Evolutionary conservation across 2,329 filamentous ascomycete species (phyloP).

Genomic region (Bipolaris zeicola): DNA sequence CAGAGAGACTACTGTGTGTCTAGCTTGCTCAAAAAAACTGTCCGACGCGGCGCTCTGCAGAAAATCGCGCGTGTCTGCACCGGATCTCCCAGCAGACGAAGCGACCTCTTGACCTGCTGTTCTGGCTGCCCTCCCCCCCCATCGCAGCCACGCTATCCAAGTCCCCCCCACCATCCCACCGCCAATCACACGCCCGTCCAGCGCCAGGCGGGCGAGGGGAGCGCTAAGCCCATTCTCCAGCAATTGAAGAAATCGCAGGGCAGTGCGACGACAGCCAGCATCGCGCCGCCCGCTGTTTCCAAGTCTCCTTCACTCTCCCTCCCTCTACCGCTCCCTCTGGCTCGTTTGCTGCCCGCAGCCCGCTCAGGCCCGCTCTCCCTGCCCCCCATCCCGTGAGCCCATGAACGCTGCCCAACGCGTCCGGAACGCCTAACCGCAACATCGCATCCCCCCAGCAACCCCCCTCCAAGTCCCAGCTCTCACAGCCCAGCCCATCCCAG

Average conservation of each 20-base stretch:
- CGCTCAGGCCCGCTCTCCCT: not conserved
- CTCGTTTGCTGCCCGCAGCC: not conserved
- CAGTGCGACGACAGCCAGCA: constrained; percentile 30
- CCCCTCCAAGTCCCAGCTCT: constrained; percentile 15
- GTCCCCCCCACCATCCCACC: constrained; percentile 21
- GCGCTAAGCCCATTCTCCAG: constrained; percentile 43
- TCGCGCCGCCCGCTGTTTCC: constrained; percentile 5
- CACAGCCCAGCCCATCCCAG: constrained; percentile 21
- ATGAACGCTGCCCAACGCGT: constrained; percentile 40
- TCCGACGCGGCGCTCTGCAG: not conserved
- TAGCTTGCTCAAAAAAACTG: not conserved
- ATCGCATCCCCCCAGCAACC: constrained; percentile 15
- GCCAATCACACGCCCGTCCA: constrained; percentile 37
- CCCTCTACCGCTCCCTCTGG: not conserved
- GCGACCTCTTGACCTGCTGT: not conserved
- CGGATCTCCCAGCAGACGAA: not conserved
- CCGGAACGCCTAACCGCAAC: constrained; percentile 36
- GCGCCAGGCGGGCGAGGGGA: constrained; percentile 40
- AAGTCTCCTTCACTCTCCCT: not conserved
- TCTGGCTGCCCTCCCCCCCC: not conserved
- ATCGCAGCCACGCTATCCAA: constrained; percentile 16
- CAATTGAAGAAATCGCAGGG: constrained; percentile 45
- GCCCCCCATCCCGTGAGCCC: constrained; percentile 11
- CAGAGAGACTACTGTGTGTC: not conserved
- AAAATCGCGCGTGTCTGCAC: not conserved